These are phyloP conservation scores for Phaseolus lunatus DNA, from an alignment of 306 rosid genomes.

Conservation along the genomic window DNA sequence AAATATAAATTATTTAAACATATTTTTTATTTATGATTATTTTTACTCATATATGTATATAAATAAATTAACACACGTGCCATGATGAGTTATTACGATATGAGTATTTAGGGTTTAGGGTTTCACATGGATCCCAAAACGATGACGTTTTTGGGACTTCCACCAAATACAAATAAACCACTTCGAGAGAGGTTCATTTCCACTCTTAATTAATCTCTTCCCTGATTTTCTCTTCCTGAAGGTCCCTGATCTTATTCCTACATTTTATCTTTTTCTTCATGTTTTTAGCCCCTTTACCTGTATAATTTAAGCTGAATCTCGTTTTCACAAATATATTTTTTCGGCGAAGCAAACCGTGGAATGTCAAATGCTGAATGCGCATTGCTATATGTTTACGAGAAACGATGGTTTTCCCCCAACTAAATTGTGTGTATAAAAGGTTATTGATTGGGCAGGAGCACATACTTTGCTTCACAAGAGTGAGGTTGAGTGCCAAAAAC, in stretches of 20 bases:
- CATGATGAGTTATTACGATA: too few species aligned
- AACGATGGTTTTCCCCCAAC: neutral
- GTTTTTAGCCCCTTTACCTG: neutral
- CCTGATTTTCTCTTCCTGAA: conserved; percentile 15
- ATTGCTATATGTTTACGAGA: neutral
- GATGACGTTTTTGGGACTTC: conserved; percentile 18
- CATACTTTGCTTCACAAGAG: neutral
- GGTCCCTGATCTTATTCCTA: conserved; percentile 17
- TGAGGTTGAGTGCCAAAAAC: conserved; percentile 12
- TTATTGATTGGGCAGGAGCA: neutral
- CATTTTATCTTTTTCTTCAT: neutral
- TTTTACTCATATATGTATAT: too few species aligned
- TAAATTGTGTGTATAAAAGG: neutral
- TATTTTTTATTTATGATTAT: too few species aligned
- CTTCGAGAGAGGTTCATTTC: neutral
- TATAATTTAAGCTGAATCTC: neutral
- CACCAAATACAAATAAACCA: neutral
- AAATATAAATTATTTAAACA: too few species aligned
- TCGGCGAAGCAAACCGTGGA: conserved; percentile 5
- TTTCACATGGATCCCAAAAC: neutral
- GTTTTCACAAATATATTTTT: neutral
- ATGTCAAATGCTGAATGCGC: neutral
- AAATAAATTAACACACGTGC: too few species aligned
- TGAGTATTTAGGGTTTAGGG: too few species aligned
- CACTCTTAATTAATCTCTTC: neutral